Base-by-base conservation (phyloP, 768 basidiomycete genomes). In the Asterophora parasitica region DNA sequence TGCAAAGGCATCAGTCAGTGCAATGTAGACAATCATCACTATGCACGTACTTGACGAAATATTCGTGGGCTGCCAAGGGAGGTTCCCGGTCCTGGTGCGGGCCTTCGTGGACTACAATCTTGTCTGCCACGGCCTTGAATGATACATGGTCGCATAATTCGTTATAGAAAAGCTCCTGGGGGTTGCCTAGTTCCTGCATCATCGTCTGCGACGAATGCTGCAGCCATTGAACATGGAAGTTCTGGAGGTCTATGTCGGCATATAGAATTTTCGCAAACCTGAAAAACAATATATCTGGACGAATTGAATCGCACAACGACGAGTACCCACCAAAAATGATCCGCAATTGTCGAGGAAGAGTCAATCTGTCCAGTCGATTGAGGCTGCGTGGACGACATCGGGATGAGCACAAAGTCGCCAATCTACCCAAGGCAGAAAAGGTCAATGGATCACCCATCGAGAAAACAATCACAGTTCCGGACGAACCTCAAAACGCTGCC, bases 221-320 rank as follows among this genome's bases (percentile, higher is more conserved):
- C 23, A 85, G 77, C 87, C 87, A 92, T 28, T 81, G 85, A 8
- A 86, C 64, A 61, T 92, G 89, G 0, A 77, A 75, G 1, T 49
- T 63, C 44, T 72, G 63, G 4, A 65, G 49, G 12, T 70, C 63
- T 28, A 68, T 64, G 12, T 73, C 61, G 47, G 88, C 74, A 42
- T 71, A 76, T 0, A 82, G 59, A 19, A 91, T 81, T 55, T 71
- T 72, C 0, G 73, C 86, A 62, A 90, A 88, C 86, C 87, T 89
- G 54, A 12, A 37, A 11, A 35, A 48, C 23, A 42, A 51, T n/a
- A 35, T 23, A 27, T 32, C 6, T 20, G 15, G 23, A 41, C 37
- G 19, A 20, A 35, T 35, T 30, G 31, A 8, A 9, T 20, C 31
- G 6, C 36, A 16, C 5, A 42, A 13, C 3, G 13, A 20, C 17